Base-by-base conservation (phyloP, 2,329 filamentous ascomycete species). In the Fusarium drepaniforme region DNA sequence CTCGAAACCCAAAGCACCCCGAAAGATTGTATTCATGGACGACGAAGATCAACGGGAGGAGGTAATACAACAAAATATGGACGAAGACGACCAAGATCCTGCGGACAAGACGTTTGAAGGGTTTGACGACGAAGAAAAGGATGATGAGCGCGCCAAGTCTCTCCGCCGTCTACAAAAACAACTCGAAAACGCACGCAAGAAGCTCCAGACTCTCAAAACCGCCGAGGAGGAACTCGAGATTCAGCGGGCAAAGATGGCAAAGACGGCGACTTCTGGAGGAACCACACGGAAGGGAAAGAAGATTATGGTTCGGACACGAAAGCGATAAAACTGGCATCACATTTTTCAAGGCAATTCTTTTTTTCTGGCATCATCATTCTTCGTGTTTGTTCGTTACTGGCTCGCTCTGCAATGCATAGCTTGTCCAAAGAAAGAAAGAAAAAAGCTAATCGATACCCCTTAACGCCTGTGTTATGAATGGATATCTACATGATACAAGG, bases 211-310 rank as follows among this genome's bases (percentile, higher is more conserved):
- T 2, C 82, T 93, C 33, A 84, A 86, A n/a, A 84, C 86, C 25
- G 88, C 90, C 28, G 91, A 93, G 81, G 82, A 85, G 44, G 84
- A 88, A 75, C 84, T 93, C 30, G 90, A 90, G 71, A 70, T 90
- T 65, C 90, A 92, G 81, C 85, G 88, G 69, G 88, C 90, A 21
- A 89, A 88, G 80, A 92, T 92, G 90, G 90, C 89, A 40, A 93
- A 93, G 85, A 91, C 90, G 74, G 85, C 88, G 11, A 92, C 90
- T 3, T 87, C 88, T 8, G 89, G 89, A 42, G 89, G 90, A 16
- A 78, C 86, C n/a, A 91, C 88, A 33, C 90, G 90, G 80, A 85
- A 85, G 44, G 90, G 91, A 28, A 88, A 88, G 81, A 92, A 90
- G 83, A 88, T 91, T 73, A 91, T 90, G 85, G 86, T 92, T 66